Evolutionary conservation across 1,284 basidiomycete species (phyloP), one percentile per base, ranked within the genome.

Genomic region (Cryptococcus sp.): DNA sequence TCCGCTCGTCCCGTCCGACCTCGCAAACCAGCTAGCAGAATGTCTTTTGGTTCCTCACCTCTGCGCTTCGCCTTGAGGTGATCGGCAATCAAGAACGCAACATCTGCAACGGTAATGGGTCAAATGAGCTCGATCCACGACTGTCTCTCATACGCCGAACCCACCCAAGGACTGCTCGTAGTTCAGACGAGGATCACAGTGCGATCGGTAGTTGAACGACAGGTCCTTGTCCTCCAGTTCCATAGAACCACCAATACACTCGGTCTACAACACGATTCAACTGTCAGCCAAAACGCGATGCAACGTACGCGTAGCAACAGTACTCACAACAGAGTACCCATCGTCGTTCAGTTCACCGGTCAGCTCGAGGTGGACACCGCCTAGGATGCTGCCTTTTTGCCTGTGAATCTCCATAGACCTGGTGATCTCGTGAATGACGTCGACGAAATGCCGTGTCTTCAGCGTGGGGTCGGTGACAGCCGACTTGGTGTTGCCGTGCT

Each of bases 281-380:
- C 15, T 22, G 31, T 60, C 48, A 61, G 44, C 11, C 3, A 5
- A 16, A 11, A 55, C 13, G 51, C 40, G 39, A 53, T 53, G 51
- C 40, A 27, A 53, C 50, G 1, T 47, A n/a, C 41, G 15, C 13
- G 31, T 22, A 10, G 46, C 52, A 53, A 51, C 23, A 16, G 11
- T 16, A 74, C 76, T 50, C 45, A 78, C 77, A 13, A 99, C 95
- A 64, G 90, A 92, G 78, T 89, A 93, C 1, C 94, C 94, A 56
- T 94, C 88, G 10, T 91, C 89, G 64, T 91, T 92, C 54, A 96
- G 82, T 76, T 99, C 95, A 17, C 94, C 95, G 0, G 95, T 99
- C 73, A 99, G 88, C 79, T 99, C 95, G 45, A 99, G 86, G 74
- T 92, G 93, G 20, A 97, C 89, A n/a, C 95, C 95, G n/a, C 88